A percentile compares a stretch with the other conserved stretches of the same genome.
Conservation (phyloP, 2,329 filamentous ascomycete genomes). For the Fusarium nelsonii region DNA sequence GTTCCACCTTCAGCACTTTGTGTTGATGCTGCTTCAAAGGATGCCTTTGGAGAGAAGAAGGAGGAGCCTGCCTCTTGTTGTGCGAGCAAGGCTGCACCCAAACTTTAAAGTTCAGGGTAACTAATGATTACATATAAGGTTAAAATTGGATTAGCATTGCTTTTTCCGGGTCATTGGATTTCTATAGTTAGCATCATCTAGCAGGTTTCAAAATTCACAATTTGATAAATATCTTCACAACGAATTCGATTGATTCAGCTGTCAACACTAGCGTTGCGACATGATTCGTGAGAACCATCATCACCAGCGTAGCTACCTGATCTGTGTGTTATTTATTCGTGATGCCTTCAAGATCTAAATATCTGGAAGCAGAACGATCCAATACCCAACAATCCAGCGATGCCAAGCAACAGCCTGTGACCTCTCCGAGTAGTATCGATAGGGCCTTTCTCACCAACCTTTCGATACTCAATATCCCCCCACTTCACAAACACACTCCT, state of each 20-base stretch:
- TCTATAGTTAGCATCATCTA: not conserved
- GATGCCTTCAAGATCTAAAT: not conserved
- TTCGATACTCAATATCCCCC: slow-evolving; percentile 51
- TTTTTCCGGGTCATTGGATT: not conserved
- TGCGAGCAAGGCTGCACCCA: slow-evolving; percentile 30
- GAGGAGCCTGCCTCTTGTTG: slow-evolving; percentile 42
- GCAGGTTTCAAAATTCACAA: too few species aligned
- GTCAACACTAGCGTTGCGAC: too few species aligned
- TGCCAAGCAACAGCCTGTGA: accelerated
- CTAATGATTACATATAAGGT: not conserved
- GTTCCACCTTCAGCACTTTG: slow-evolving; percentile 70
- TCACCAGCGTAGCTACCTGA: too few species aligned
- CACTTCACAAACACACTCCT: slow-evolving; percentile 59
- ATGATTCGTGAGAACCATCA: too few species aligned
- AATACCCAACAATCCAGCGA: not conserved
- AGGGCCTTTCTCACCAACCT: not conserved
- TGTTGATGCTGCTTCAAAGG: slow-evolving; percentile 39
- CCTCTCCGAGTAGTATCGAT: too few species aligned
- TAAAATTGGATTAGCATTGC: slow-evolving; percentile 1
- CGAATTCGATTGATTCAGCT: too few species aligned
- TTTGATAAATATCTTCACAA: too few species aligned
- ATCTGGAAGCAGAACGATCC: slow-evolving; percentile 1
- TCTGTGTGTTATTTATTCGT: not conserved
- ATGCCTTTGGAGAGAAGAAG: slow-evolving; percentile 42
- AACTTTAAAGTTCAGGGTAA: slow-evolving; percentile 13